Conservation (phyloP, 2,329 filamentous ascomycete genomes). For the Fusarium sp. region DNA sequence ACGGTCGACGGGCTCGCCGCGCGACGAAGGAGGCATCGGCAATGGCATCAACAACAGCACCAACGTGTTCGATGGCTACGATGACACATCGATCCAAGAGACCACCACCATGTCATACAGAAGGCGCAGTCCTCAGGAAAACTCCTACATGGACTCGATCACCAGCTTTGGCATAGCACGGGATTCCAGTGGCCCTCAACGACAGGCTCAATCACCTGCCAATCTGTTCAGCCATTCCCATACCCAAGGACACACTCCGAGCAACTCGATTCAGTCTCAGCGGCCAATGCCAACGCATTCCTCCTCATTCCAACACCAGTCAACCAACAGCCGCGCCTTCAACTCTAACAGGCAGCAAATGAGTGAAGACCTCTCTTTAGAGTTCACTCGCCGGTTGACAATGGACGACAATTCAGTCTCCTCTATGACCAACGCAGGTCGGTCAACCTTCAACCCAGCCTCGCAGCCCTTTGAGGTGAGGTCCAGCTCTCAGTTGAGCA, state of each 20-base stretch:
- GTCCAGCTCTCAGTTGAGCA: constrained; percentile 55
- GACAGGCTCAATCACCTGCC: constrained; percentile 61
- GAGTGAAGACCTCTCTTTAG: constrained; percentile 52
- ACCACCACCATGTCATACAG: constrained; percentile 41
- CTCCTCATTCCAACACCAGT: constrained; percentile 60
- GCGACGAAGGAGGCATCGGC: neutral
- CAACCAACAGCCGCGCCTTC: constrained; percentile 52
- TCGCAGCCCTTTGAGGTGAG: constrained; percentile 60
- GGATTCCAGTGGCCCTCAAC: constrained; percentile 67
- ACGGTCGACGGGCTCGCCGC: neutral
- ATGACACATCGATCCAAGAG: constrained; percentile 35
- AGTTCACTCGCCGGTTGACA: constrained; percentile 49
- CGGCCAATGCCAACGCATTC: constrained; percentile 58
- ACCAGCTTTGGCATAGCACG: constrained; percentile 55
- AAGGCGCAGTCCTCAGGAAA: constrained; percentile 51
- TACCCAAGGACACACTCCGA: constrained; percentile 55
- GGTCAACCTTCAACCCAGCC: constrained; percentile 42
- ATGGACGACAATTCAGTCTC: constrained; percentile 47
- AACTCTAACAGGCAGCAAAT: constrained; percentile 53
- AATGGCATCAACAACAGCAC: neutral
- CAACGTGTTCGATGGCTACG: constrained; percentile 32
- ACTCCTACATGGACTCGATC: constrained; percentile 54
- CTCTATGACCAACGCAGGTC: constrained; percentile 15
- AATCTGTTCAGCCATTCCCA: constrained; percentile 45
- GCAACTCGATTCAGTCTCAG: constrained; percentile 61